Evolutionary conservation across 2,329 filamentous ascomycete genomes (phyloP).

Genomic region (Exophiala dermatitidis): DNA sequence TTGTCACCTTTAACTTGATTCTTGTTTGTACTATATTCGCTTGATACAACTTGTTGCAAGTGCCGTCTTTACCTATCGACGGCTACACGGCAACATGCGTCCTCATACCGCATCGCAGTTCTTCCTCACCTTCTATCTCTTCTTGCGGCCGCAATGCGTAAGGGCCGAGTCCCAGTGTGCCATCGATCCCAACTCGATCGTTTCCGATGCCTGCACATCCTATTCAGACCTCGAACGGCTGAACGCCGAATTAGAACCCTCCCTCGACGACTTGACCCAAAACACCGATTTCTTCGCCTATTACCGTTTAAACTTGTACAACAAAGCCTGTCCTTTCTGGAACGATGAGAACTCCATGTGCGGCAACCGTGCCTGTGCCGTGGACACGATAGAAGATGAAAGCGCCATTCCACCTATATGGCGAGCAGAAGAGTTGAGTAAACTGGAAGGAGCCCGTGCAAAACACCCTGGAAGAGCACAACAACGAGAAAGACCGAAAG

Average conservation of each 20-base stretch:
- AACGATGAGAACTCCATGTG: constrained; percentile 87
- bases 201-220: constrained; percentile 89
- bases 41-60: not conserved
- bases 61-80: not conserved
- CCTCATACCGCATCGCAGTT: constrained; percentile 20
- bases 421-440: constrained; percentile 85
- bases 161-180: constrained; percentile 23
- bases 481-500: constrained; percentile 60
- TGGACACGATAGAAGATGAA: constrained; percentile 91
- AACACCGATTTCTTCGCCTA: constrained; percentile 97
- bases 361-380: constrained; percentile 92
- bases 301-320: constrained; percentile 89
- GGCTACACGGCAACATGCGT: constrained; percentile 11
- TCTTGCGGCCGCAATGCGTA: constrained; percentile 16
- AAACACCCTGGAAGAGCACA: constrained; percentile 72
- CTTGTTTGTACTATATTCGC: not conserved
- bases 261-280: constrained; percentile 70
- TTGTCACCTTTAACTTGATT: not conserved
- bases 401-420: constrained; percentile 87
- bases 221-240: constrained; percentile 83
- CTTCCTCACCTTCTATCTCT: constrained; percentile 22
- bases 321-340: constrained; percentile 95
- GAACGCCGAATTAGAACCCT: constrained; percentile 68
- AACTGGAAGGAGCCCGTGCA: constrained; percentile 85
- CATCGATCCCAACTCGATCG: constrained; percentile 78